Evolutionary conservation across 306 rosid species (phyloP).

Genomic region (Ceratonia siliqua): DNA sequence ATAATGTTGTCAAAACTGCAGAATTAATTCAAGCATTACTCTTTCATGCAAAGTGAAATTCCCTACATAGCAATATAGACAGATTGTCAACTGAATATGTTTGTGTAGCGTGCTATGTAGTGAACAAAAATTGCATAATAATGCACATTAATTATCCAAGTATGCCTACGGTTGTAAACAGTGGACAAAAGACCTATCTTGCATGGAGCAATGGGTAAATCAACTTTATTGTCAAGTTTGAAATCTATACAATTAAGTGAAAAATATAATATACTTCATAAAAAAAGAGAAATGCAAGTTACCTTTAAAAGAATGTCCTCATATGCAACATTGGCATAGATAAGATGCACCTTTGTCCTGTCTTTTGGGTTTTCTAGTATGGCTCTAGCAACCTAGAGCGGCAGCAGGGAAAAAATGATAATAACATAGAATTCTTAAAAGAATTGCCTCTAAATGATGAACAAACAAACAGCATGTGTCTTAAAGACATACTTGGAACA

Average conservation of each 20-base stretch:
- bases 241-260: conserved; percentile 8
- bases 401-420: conserved; percentile 27
- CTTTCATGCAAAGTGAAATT: background rate
- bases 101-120: background rate
- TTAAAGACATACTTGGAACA: conserved; percentile 78
- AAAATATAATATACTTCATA: background rate
- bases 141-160: background rate
- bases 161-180: background rate
- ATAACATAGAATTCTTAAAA: background rate
- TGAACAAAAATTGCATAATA: background rate
- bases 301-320: conserved; percentile 97
- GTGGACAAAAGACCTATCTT: conserved; percentile 8
- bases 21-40: conserved; percentile 8
- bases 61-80: background rate
- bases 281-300: conserved; percentile 6
- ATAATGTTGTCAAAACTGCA: background rate
- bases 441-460: conserved; percentile 18
- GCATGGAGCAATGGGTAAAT: background rate
- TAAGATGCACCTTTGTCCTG: conserved; percentile 90
- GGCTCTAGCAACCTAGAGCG: conserved; percentile 83
- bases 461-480: conserved; percentile 2
- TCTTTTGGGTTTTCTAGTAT: conserved; percentile 87
- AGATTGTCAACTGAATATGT: background rate
- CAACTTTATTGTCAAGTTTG: conserved; percentile 1
- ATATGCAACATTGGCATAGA: conserved; percentile 84